Conservation (phyloP, 2,329 filamentous ascomycete genomes). For the Dactylellina haptotyla region DNA sequence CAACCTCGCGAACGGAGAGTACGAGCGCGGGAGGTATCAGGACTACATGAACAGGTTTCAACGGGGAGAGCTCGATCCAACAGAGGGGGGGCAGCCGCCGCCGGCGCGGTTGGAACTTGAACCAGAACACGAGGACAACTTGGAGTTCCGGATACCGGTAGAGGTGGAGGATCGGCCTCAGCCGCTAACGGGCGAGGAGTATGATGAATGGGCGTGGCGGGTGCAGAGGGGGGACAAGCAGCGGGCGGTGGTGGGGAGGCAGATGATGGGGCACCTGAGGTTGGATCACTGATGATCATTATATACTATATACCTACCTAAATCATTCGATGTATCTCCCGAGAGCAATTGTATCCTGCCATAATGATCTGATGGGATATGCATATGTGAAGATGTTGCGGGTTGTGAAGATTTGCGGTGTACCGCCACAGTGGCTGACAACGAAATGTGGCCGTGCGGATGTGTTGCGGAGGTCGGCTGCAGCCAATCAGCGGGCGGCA, state of each 20-base stretch:
- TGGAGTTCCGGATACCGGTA: too few relatives aligned
- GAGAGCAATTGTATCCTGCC: too few relatives aligned
- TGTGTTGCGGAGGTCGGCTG: conserved; percentile 11
- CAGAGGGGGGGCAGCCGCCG: not conserved
- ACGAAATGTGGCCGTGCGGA: conserved; percentile 8
- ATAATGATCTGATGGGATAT: not conserved
- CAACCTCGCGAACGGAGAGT: not conserved
- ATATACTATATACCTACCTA: not conserved
- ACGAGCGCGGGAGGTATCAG: not conserved
- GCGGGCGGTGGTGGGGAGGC: too few relatives aligned
- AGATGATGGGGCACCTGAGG: too few relatives aligned
- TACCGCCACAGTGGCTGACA: conserved; percentile 18
- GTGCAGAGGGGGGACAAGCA: too few relatives aligned
- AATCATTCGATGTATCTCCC: too few relatives aligned
- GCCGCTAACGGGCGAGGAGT: too few relatives aligned
- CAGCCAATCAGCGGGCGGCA: conserved; percentile 31
- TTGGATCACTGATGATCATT: not conserved
- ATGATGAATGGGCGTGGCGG: too few relatives aligned
- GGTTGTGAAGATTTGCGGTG: not conserved
- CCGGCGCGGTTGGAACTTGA: too few relatives aligned
- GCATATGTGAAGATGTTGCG: not conserved
- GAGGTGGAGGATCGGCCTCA: too few relatives aligned
- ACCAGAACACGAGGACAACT: too few relatives aligned
- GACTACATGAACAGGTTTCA: not conserved
- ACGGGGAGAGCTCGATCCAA: not conserved